Evolutionary conservation across 352 stramenopile species (phyloP).

Genomic region (Phytophthora sp.): DNA sequence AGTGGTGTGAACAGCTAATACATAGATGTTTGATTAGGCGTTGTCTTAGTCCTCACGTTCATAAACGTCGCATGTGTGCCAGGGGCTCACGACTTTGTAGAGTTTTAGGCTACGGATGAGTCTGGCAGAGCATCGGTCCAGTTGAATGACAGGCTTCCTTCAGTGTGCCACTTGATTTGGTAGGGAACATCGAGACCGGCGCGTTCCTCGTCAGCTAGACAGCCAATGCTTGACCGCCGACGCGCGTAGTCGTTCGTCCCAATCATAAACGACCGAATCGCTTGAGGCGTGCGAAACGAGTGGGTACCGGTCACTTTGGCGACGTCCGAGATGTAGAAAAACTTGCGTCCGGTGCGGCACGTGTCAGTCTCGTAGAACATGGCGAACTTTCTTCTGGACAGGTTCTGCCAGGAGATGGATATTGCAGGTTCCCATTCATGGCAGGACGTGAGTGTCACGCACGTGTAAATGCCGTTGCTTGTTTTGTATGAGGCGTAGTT

Average conservation of each 20-base stretch:
- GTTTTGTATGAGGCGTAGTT: too few species aligned
- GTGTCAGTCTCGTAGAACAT: conserved; percentile 20
- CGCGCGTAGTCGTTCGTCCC: conserved; percentile 10
- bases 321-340: conserved; percentile 9
- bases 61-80: too few species aligned
- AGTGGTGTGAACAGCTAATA: conserved; percentile 22
- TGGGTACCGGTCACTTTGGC: conserved; percentile 1
- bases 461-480: too few species aligned
- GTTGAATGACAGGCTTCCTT: not conserved
- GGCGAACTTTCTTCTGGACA: not conserved
- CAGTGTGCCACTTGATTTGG: conserved; percentile 1
- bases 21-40: conserved; percentile 23
- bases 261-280: conserved; percentile 18
- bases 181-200: not conserved
- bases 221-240: not conserved
- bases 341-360: conserved; percentile 4
- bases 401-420: conserved; percentile 4
- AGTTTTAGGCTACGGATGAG: not conserved
- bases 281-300: conserved; percentile 1
- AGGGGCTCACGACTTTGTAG: too few species aligned
- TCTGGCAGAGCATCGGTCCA: conserved; percentile 7
- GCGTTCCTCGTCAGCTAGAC: not conserved
- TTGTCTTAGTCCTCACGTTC: not conserved
- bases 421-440: conserved; percentile 3
- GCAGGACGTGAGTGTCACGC: too few species aligned